phyloP scores from a whole-genome alignment of 2,329 filamentous ascomycete genomes.

The Pyrenochaeta sp. region DNA sequence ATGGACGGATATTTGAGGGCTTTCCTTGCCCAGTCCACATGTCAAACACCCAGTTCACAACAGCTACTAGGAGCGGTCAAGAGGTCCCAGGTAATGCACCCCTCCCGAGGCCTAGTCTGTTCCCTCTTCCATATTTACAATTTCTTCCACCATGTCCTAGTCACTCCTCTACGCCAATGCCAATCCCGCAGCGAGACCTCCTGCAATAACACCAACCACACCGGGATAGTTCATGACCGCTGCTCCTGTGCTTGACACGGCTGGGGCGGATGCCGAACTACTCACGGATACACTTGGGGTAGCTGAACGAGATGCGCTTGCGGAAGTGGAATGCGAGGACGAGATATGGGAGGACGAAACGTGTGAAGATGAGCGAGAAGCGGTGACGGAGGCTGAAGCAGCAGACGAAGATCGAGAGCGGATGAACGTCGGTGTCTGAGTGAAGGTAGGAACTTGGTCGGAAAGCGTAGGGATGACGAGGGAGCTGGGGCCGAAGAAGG shows the following conservation, averaged over 20 bases:
- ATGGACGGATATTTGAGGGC: too few species aligned
- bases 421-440: conserved; percentile 12
- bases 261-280: conserved; percentile 13
- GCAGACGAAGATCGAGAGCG: conserved; percentile 8
- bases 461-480: conserved; percentile 25
- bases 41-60: neutral
- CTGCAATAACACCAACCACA: conserved; percentile 25
- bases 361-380: too few species aligned
- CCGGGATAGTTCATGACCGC: conserved; percentile 21
- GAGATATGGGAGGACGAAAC: conserved; percentile 1
- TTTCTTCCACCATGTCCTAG: neutral
- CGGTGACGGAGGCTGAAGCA: conserved; percentile 7
- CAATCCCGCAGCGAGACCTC: conserved; percentile 30
- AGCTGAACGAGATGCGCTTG: conserved; percentile 13
- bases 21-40: too few species aligned
- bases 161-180: conserved; percentile 14
- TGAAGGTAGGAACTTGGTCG: conserved; percentile 7
- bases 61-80: too few species aligned
- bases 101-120: neutral
- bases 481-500: conserved; percentile 23
- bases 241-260: conserved; percentile 25
- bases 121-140: neutral
- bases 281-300: conserved; percentile 8
- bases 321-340: neutral
- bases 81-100: neutral